Evolutionary conservation across 164 flowering plant genomes (phyloP), one percentile per base, ranked within the genome.

Genomic region (Vitis rotundifolia): DNA sequence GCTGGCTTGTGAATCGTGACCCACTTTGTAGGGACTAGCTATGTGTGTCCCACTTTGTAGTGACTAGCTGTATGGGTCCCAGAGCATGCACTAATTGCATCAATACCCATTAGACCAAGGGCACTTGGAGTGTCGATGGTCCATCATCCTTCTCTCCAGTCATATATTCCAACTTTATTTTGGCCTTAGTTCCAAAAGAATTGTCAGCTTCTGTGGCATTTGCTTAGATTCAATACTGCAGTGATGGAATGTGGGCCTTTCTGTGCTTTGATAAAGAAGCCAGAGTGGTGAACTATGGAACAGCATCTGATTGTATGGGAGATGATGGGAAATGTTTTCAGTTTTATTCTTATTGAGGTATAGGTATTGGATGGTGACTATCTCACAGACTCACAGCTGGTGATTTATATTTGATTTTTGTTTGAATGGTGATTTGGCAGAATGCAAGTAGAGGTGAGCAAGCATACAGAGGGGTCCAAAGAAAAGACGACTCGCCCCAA

Each of bases 391-490:
- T 37, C 44, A 59, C 47, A 29, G 12, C 0, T 31, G 9, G 2
- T 16, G 44, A 37, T 58, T 44, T 26, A 57, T 50, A 16, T 29
- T 55, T 47, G 16, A 15, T 48, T 58, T 13, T 67, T 49, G 13
- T 12, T 55, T 65, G 50, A 49, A 57, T 64, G 63, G 52, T 74
- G 68, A 68, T 64, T 48, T 55, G 68, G 73, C 89, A 95, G 99
- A 71, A 95, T 95, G 99, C 98, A 81, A 83, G 97, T 95, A 77
- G 99, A 93, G 82, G 99, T 95, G 57, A 95, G 99, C 87, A 95
- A 91, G 86, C 97, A 93, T 58, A 95, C 99, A 0, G 99, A 95
- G 72, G 99, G 99, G 59, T 49, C 76, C 49, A 95, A 90, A 80
- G 98, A 93, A 12, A 95, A 87, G 83, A 78, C 60, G 84, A 48